Conservation (phyloP, 768 basidiomycete species). For the Leucosporidium scottii region DNA sequence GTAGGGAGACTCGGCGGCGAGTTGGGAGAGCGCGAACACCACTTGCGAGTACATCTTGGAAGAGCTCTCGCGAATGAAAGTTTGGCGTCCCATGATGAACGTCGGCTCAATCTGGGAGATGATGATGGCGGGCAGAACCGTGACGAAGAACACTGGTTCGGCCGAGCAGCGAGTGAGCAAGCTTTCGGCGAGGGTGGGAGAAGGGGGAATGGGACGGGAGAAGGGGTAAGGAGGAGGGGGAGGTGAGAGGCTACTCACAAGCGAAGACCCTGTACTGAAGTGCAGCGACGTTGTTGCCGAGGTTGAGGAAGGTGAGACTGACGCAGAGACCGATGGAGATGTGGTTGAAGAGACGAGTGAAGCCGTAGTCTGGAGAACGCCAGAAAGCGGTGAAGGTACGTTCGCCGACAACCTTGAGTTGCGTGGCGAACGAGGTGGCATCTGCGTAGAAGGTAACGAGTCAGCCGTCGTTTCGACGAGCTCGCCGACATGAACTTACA, state of each 20-base stretch:
- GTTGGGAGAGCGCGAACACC: conserved; percentile 74
- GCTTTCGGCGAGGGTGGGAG: conserved; percentile 39
- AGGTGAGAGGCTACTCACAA: conserved; percentile 45
- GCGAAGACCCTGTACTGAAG: conserved; percentile 57
- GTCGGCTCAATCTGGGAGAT: conserved; percentile 73
- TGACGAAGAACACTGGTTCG: conserved; percentile 45
- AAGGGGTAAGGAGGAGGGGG: too few relatives aligned
- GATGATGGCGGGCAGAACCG: conserved; percentile 63
- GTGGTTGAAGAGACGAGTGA: conserved; percentile 68
- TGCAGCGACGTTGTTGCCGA: conserved; percentile 55
- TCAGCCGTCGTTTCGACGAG: neutral
- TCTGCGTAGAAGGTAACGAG: conserved; percentile 34
- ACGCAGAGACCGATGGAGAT: conserved; percentile 52
- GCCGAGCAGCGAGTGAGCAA: neutral
- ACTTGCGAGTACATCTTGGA: conserved; percentile 77
- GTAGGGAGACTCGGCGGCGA: conserved; percentile 73
- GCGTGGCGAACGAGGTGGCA: conserved; percentile 66
- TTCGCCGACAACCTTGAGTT: conserved; percentile 59
- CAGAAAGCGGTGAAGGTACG: conserved; percentile 66
- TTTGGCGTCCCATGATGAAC: conserved; percentile 57
- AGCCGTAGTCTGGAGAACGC: conserved; percentile 77
- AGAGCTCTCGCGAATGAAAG: conserved; percentile 53
- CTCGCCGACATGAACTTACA: neutral
- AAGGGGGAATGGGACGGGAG: too few relatives aligned
- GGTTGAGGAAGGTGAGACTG: conserved; percentile 69